Base-by-base conservation (phyloP, 2,329 filamentous ascomycete genomes). In the Aspergillus carbonarius region DNA sequence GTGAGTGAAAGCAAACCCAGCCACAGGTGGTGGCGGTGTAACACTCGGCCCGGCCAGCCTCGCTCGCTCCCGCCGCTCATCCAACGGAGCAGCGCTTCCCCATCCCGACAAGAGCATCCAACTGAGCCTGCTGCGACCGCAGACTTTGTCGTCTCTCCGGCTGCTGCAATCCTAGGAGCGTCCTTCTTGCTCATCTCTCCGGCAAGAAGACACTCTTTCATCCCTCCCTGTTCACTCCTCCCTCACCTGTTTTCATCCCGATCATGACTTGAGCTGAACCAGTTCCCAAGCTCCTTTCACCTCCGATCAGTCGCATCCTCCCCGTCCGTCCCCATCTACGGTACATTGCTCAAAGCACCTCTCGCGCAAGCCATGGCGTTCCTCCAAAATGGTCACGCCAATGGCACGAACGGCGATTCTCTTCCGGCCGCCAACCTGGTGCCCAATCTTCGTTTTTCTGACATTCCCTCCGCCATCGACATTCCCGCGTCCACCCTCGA, bases 401-500 rank as follows among this genome's bases (percentile, higher is more conserved):
- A 85, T 72, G 82, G 82, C 70, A 69, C 79, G 55, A 82, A 82
- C 61, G 80, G 79, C 63, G 72, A 79, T 56, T 67, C 72, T 40
- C 66, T 69, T 27, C 61, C 67, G 30, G 42, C 66, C 15, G 61
- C 68, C 56, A 64, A 69, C 62, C 71, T 77, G 65, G 63, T 74
- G 63, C 58, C 74, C 62, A 66, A 72, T 62, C 60, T 71, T 62
- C 84, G 85, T 54, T 88, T 86, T 72, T 82, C 83, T 58, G 83
- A 86, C 68, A 85, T 88, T 47, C 85, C 85, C 39, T 80, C 81
- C 53, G 81, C 83, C 58, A 85, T 88, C 69, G 85, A 87, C 69
- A 87, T 88, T 68, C 85, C 85, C 56, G 83, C 88, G 57, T 82
- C 81, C 55, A 85, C 81, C 59, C 78, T 79, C 55, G 85, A 87